Evolutionary conservation across 306 rosid species (phyloP).

Genomic region (Pyrus pyrifolia): DNA sequence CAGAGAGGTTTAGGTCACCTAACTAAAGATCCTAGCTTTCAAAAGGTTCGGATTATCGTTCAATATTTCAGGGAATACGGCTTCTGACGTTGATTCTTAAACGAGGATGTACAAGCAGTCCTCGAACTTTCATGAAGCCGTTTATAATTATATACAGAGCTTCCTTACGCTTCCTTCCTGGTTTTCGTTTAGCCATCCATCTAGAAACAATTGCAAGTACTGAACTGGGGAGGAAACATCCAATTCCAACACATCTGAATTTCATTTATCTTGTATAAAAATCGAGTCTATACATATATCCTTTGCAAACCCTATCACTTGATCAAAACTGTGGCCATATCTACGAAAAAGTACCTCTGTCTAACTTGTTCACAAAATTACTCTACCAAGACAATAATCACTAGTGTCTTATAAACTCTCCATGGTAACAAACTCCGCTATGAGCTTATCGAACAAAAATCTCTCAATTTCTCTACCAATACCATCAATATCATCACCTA

Average conservation of each 20-base stretch:
- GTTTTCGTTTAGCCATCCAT: not conserved
- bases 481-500: conserved; percentile 52
- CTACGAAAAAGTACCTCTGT: conserved; percentile 12
- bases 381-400: not conserved
- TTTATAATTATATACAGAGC: not conserved
- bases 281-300: conserved; percentile 23
- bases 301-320: conserved; percentile 23
- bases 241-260: conserved; percentile 1
- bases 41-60: not conserved
- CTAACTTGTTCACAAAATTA: not conserved
- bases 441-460: conserved; percentile 56
- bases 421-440: conserved; percentile 43
- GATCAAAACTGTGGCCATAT: conserved; percentile 31
- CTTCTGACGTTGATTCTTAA: not conserved
- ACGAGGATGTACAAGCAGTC: not conserved
- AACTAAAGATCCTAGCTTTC: not conserved
- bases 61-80: not conserved
- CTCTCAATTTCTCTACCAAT: conserved; percentile 58
- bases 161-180: not conserved
- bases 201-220: not conserved
- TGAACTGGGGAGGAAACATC: not conserved
- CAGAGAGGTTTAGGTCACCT: conserved; percentile 7
- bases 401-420: conserved; percentile 24
- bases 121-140: not conserved
- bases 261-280: conserved; percentile 27